Evolutionary conservation across 2,329 filamentous ascomycete species (phyloP), one percentile per base, ranked within the genome.

Genomic region (Zarea fungicola): DNA sequence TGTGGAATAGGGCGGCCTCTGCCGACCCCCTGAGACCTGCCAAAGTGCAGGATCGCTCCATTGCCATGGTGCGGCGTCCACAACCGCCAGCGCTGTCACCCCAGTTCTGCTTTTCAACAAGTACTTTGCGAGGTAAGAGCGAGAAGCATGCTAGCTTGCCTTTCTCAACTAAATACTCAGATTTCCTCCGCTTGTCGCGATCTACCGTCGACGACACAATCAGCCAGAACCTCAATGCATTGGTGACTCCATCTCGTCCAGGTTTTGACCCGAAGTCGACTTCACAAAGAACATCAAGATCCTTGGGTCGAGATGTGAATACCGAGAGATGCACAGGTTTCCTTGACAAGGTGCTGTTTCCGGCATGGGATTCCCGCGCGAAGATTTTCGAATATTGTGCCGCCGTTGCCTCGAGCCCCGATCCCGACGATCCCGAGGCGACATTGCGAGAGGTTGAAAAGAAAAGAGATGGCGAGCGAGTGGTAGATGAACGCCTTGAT

Each of bases 171-270:
- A 22, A 42, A 31, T n/a, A 22, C 28, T 39, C 40, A 96, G 93
- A 96, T 65, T 99, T 99, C 65, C 78, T 99, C 19, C 87, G 90
- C 32, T 68, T 93, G 56, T 96, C 92, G 9, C 83, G 93, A 55
- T 77, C 81, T 45, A 81, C 87, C 41, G 85, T 96, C 61, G 93
- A 99, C 69, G 93, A 99, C 68, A 89, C 87, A 37, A 97, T 99
- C 62, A 83, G 83, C 1, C 91, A 96, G 62, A 92, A 95, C 60
- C 81, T 99, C 53, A 97, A 97, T 72, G 89, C 89, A 1, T 78
- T 97, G 31, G 72, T 89, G 37, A 91, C 85, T 1, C 92, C 92
- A 0, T 77, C 87, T 11, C 72, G 75, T 37, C 68, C 69, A 32
- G 81, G 83, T 14, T 97, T 96, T 68, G 86, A 96, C 62, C 87